Base-by-base conservation (phyloP, 805 yeast genomes). In the Kluyveromyces siamensis region DNA sequence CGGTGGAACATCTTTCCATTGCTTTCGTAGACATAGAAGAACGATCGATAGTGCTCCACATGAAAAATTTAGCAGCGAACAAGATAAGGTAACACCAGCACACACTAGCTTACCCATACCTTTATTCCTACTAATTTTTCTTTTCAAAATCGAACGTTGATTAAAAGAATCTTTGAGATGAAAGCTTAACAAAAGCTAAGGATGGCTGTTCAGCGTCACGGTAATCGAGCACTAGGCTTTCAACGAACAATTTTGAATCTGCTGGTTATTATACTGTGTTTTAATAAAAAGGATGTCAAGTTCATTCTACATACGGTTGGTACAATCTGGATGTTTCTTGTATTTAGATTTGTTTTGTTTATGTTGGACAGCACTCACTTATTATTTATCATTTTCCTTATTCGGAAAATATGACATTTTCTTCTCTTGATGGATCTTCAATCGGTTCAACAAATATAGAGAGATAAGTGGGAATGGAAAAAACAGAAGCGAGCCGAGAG, bases 31-130 rank as follows among this genome's bases (percentile, higher is more conserved):
- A 44, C 52, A 41, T 30, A 49, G n/a, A 25, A 46, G 33, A 14
- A 44, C 44, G 17, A 46, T 40, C 18, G 52, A 21, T 13, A 49
- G 25, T 8, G 43, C 39, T 8, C 45, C 52, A 46, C 48, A 25
- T 7, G 45, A 46, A n/a, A 43, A 14, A 36, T 38, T 44, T 8
- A 46, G 27, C 27, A 45, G 7, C n/a, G 30, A 8, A 30, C 44
- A 14, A 8, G 18, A 14, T 8, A 43, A 27, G 11, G 27, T 38
- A 5, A 30, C 11, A 30, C 35, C 35, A 30, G 35, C 35, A 30
- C 35, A 30, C 35, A 30, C 35, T 30, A 30, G 11, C 14, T 30
- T 30, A 30, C 7, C 14, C 35, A 30, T 30, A 11, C 14, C 14
- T 13, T 11, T 11, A 30, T 30, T 11, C 14, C 14, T 30, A 30